Percentiles rank a stretch among this genome's conserved stretches.
phyloP scores from a whole-genome alignment of 2,329 filamentous ascomycete species.

The Xylariomycetidae sp. region DNA sequence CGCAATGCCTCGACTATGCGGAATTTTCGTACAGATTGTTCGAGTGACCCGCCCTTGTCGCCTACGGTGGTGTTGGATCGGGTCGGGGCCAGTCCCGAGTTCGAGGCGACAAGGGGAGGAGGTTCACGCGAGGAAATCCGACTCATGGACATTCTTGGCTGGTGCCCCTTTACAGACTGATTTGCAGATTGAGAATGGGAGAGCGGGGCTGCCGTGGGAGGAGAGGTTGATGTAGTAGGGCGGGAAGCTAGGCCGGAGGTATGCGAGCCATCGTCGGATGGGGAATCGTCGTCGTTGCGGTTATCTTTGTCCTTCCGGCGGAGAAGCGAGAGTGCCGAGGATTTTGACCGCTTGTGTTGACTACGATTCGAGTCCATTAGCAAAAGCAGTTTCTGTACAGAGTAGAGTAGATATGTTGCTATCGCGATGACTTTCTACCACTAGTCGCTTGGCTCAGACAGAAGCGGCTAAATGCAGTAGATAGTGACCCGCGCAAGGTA shows the following conservation, averaged over 20 bases:
- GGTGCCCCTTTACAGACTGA: slow-evolving; percentile 37
- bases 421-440: no score
- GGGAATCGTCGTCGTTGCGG: slow-evolving; percentile 45
- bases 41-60: slow-evolving; percentile 58
- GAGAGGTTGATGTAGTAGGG: slow-evolving; percentile 27
- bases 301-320: slow-evolving; percentile 42
- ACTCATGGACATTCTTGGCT: slow-evolving; percentile 43
- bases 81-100: slow-evolving; percentile 6
- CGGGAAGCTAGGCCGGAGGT: slow-evolving; percentile 29
- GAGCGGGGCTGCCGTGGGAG: slow-evolving; percentile 30
- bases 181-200: slow-evolving; percentile 28
- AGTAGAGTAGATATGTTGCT: no score
- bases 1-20: slow-evolving; percentile 88
- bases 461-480: no score
- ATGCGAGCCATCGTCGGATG: slow-evolving; percentile 43
- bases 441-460: no score
- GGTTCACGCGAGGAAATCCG: slow-evolving; percentile 33
- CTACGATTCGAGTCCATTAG: slow-evolving; percentile 19
- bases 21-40: slow-evolving; percentile 93
- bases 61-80: slow-evolving; percentile 16
- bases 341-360: slow-evolving; percentile 52
- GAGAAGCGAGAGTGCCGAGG: slow-evolving; percentile 49
- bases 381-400: no score
- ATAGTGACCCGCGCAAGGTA: no score
- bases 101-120: no score